A percentile compares a stretch with the other conserved stretches of the same genome.
Evolutionary conservation across 2,329 filamentous ascomycete species (phyloP).

Genomic region (Meredithiella fracta): DNA sequence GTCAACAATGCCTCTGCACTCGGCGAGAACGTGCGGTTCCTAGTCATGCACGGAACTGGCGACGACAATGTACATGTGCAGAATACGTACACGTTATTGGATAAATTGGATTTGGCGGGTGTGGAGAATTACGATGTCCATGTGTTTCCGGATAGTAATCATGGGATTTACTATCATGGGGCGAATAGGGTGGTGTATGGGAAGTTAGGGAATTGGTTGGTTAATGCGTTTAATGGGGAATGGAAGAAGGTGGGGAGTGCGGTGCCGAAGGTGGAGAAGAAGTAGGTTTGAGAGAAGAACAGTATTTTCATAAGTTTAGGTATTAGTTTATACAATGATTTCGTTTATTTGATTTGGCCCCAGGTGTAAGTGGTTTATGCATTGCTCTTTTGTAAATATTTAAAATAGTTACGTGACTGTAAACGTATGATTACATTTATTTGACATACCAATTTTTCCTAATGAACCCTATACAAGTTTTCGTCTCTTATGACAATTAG

Average conservation of each 20-base stretch:
- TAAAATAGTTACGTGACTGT: too few relatives aligned
- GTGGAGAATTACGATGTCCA: conserved; percentile 94
- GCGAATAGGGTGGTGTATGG: conserved; percentile 84
- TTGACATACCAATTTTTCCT: too few relatives aligned
- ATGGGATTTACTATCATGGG: conserved; percentile 88
- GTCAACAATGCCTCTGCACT: conserved; percentile 63
- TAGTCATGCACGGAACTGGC: conserved; percentile 89
- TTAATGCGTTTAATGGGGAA: conserved; percentile 95
- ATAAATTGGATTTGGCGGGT: conserved; percentile 63
- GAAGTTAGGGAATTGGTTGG: conserved; percentile 80
- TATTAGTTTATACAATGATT: background rate
- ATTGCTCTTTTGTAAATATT: too few relatives aligned
- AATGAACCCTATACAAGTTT: too few relatives aligned
- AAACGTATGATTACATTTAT: too few relatives aligned
- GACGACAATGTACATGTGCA: conserved; percentile 98
- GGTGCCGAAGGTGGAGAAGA: conserved; percentile 26
- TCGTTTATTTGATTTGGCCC: too few relatives aligned
- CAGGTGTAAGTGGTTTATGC: too few relatives aligned
- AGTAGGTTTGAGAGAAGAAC: background rate
- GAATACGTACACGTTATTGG: conserved; percentile 74
- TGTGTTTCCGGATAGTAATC: conserved; percentile 90
- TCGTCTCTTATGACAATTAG: too few relatives aligned
- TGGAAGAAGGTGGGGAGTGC: conserved; percentile 50
- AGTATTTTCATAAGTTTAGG: background rate
- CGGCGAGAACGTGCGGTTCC: conserved; percentile 62